Conservation (phyloP, 2,329 filamentous ascomycete genomes). For the Fusarium sp. region DNA sequence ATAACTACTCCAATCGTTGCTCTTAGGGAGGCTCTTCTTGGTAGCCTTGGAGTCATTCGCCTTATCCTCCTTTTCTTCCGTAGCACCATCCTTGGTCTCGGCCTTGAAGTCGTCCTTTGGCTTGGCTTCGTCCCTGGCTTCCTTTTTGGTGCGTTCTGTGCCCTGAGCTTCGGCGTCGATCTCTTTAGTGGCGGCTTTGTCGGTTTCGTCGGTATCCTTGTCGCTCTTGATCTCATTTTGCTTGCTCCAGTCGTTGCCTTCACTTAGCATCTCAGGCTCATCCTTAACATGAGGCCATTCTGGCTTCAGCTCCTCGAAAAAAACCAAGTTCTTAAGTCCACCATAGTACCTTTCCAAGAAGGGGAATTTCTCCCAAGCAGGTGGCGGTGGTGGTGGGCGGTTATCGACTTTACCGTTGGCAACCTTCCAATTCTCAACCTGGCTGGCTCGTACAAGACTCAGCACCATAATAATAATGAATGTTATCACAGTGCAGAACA, state of each 20-base stretch:
- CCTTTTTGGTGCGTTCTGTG: slow-evolving; percentile 12
- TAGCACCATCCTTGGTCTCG: slow-evolving; percentile 9
- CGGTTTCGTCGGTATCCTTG: slow-evolving; percentile 34
- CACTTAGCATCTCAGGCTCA: slow-evolving; percentile 57
- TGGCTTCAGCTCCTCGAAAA: slow-evolving; percentile 74
- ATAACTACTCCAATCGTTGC: slow-evolving; percentile 53
- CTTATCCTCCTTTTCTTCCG: slow-evolving; percentile 14
- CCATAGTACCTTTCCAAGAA: slow-evolving; percentile 93
- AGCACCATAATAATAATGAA: slow-evolving; percentile 82
- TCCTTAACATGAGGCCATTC: slow-evolving; percentile 82
- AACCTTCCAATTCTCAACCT: slow-evolving; percentile 73
- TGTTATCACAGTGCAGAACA: slow-evolving; percentile 78
- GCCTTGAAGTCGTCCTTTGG: slow-evolving; percentile 15
- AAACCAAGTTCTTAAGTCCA: slow-evolving; percentile 79
- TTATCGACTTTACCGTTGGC: slow-evolving; percentile 63
- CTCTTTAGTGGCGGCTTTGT: slow-evolving; percentile 36
- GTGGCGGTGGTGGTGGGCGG: slow-evolving; percentile 70
- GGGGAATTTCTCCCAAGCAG: slow-evolving; percentile 84
- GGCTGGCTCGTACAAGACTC: slow-evolving; percentile 78
- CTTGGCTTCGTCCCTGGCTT: slow-evolving; percentile 11
- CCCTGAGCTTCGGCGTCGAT: slow-evolving; percentile 25
- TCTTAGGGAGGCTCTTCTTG: slow-evolving; percentile 45
- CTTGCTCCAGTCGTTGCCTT: slow-evolving; percentile 33
- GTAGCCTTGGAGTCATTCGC: slow-evolving; percentile 21
- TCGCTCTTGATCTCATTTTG: slow-evolving; percentile 32